Evolutionary conservation across 371 early-diverging fungal genomes (phyloP), one percentile per base, ranked within the genome.

Genomic region (Batkoa obscura): DNA sequence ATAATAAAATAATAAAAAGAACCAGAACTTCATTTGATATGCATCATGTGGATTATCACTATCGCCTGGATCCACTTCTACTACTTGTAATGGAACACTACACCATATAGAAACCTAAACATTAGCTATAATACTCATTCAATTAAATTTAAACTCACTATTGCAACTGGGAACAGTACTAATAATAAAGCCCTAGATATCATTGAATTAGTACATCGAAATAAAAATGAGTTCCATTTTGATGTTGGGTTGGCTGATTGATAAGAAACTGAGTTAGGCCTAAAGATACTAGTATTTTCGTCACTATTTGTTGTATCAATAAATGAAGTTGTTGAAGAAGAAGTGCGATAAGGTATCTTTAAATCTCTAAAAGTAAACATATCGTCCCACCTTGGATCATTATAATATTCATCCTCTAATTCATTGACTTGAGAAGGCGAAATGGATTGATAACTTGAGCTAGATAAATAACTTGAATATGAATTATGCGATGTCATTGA

Each of bases 1-100:
- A 66, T 76, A 84, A 67, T 83, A 84, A 62, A 75, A 79, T 64
- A 83, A 73, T 41, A 84, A 62, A 57, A 81, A 84, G 63, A 73
- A 78, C 80, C 80, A 81, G 65, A 83, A 84, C 61, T 81, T 79
- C 60, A 83, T 55, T 3, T 43, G 43, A 23, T 38, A 43, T 30
- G 2, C 30, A 33, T 13, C 5, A 10, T 36, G 9, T 23, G 23
- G 23, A 23, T 23, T 23, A 23, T 23, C 23, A 39, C 30, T 39
- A 15, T 23, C 53, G 38, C 15, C 13, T 23, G 17, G 12, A 12
- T 39, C 15, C 5, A 45, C 42, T 38, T 30, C 36, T 9, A 15
- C 39, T 13, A 53, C 36, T 38, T 53, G 53, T 35, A 55, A 33
- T 2, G 55, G 55, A 3, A 55, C 32, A 15, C 43, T 17, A 43